Base-by-base conservation (phyloP, 2,329 filamentous ascomycete genomes). In the Penicillium sp. region DNA sequence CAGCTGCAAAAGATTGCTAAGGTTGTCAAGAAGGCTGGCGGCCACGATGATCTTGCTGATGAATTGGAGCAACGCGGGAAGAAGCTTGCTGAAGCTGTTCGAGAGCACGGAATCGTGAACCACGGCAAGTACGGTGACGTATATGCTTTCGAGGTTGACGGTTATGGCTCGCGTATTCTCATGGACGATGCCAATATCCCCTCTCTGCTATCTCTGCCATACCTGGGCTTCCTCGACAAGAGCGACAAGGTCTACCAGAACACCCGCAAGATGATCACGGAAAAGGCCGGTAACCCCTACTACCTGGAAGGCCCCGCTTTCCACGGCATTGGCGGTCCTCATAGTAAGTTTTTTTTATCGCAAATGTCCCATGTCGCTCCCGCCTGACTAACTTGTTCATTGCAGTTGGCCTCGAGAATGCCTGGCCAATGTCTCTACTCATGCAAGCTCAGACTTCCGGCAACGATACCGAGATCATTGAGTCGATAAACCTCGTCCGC, bases 371-470 rank as follows among this genome's bases (percentile, higher is more conserved):
- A 40, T 52, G 29, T 45, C 36, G 2, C 23, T 21, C n/a, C 9
- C 4, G 10, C 23, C 8, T 16, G 5, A 37, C 49, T 58, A 34
- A 21, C 48, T 46, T 23, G 14, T 40, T 37, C 61, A 66, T 48
- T 11, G 5, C 42, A 89, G 74, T 97, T 62, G 94, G 94, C 0
- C 77, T 96, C n/a, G 79, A 84, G 65, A 90, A 96, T 62, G 94
- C 93, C 7, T 99, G 94, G 94, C 94, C 94, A 0, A 97, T 99
- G 92, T 94, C 90, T 70, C 78, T 97, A 58, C 81, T 99, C 8
- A 84, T 97, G 18, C 92, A 97, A 74, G 91, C 91, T 2, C 91
- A 94, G 82, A 99, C 94, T 0, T 89, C 87, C 5, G 83, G 93
- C 47, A 81, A 92, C 53, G 92, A 96, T 56, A 60, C 61, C 14